A percentile compares a stretch with the other conserved stretches of the same genome.
Evolutionary conservation across 805 yeast genomes (phyloP).

Genomic region (Crinitomyces ghanaensis): DNA sequence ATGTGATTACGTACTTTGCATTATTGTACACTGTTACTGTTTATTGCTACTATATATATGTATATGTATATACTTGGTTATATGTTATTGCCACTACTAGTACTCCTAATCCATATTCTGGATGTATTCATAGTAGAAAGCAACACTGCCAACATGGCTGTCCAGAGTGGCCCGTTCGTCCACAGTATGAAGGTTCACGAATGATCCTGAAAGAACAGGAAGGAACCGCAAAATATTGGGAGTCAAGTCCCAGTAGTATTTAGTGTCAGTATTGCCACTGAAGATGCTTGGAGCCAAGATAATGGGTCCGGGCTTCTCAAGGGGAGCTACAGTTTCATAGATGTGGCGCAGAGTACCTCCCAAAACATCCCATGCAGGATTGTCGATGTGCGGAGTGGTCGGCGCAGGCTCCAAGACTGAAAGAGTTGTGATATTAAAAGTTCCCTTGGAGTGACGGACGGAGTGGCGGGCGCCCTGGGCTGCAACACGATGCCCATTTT

Average conservation of each 20-base stretch:
- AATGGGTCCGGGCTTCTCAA: slow-evolving; percentile 23
- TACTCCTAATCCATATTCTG: slow-evolving; percentile 9
- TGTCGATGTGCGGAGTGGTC: slow-evolving; percentile 33
- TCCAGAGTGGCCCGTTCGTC: slow-evolving; percentile 47
- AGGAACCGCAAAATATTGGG: slow-evolving; percentile 47
- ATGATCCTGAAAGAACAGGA: slow-evolving; percentile 16
- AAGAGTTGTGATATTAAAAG: slow-evolving; percentile 28
- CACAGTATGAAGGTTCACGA: slow-evolving; percentile 41
- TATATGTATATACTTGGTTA: too few relatives aligned
- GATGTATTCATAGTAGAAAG: slow-evolving; percentile 23
- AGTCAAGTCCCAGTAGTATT: slow-evolving; percentile 51
- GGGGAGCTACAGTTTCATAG: slow-evolving; percentile 38
- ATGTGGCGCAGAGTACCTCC: slow-evolving; percentile 55
- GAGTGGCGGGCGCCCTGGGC: slow-evolving; percentile 22
- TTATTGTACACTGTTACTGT: too few relatives aligned
- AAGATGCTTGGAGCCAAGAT: slow-evolving; percentile 47
- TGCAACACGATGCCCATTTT: slow-evolving; percentile 36
- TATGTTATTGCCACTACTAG: too few relatives aligned
- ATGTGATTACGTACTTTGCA: too few relatives aligned
- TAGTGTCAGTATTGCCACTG: slow-evolving; percentile 65
- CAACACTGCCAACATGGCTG: slow-evolving; percentile 37
- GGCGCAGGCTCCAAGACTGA: slow-evolving; percentile 41
- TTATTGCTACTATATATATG: not conserved
- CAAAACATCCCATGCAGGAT: slow-evolving; percentile 38
- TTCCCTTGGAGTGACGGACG: slow-evolving; percentile 26